Conservation (phyloP, 768 basidiomycete genomes). For the Amanita molliuscula region DNA sequence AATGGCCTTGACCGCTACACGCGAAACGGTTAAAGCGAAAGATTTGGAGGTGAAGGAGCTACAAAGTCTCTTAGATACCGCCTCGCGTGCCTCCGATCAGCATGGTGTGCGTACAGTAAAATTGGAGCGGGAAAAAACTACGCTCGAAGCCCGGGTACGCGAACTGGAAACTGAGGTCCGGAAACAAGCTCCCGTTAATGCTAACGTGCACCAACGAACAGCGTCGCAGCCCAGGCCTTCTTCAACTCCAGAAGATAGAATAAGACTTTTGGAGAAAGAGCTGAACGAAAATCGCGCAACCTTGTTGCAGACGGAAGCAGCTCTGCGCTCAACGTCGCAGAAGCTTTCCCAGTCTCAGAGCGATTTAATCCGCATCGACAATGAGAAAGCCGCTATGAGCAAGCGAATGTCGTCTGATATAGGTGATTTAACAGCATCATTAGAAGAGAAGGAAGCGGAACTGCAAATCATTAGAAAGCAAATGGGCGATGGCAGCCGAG, state of each 20-base stretch:
- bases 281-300: slow-evolving; percentile 34
- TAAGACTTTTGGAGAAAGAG: slow-evolving; percentile 46
- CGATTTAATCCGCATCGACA: slow-evolving; percentile 41
- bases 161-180: slow-evolving; percentile 41
- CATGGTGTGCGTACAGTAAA: slow-evolving; percentile 30
- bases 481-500: slow-evolving; percentile 35
- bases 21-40: slow-evolving; percentile 40
- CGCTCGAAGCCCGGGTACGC: slow-evolving; percentile 44
- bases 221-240: slow-evolving; percentile 44
- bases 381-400: slow-evolving; percentile 48
- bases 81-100: slow-evolving; percentile 43
- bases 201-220: slow-evolving; percentile 21
- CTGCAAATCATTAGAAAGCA: slow-evolving; percentile 32
- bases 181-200: slow-evolving; percentile 17
- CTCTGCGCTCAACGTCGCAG: slow-evolving; percentile 30
- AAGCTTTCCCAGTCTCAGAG: slow-evolving; percentile 40
- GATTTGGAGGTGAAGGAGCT: slow-evolving; percentile 43
- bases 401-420: slow-evolving; percentile 34
- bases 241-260: slow-evolving; percentile 41
- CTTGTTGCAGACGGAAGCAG: slow-evolving; percentile 33
- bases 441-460: slow-evolving; percentile 56
- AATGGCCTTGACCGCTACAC: slow-evolving; percentile 33
- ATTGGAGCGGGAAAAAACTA: slow-evolving; percentile 47
- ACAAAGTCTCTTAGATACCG: slow-evolving; percentile 41
- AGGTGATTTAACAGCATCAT: slow-evolving; percentile 25